Percentiles rank a stretch among this genome's conserved stretches.
These are phyloP conservation scores for Verticillium isaacii DNA, from an alignment of 2,329 filamentous ascomycete genomes.

Conservation along the genomic window DNA sequence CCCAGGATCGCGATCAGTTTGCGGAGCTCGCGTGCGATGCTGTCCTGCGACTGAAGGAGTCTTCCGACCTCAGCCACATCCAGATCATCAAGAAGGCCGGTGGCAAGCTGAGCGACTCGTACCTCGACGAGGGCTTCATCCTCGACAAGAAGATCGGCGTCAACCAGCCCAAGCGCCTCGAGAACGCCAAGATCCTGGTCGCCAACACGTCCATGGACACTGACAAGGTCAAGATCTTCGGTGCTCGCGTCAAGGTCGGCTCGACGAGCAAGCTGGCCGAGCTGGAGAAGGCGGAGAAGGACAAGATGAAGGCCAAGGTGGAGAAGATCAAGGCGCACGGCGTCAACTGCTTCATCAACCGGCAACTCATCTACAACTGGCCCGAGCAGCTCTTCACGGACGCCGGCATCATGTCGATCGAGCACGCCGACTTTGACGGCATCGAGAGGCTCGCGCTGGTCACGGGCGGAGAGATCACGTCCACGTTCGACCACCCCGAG, in stretches of 20 bases:
- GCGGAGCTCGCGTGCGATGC: conserved; percentile 85
- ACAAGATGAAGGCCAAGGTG: conserved; percentile 99
- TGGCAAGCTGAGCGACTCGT: conserved; percentile 95
- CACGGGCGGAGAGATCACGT: conserved; percentile 94
- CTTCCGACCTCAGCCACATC: conserved; percentile 92
- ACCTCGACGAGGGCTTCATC: conserved; percentile 97
- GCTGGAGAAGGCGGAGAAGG: conserved; percentile 93
- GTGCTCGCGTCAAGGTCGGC: conserved; percentile 91
- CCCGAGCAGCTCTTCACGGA: conserved; percentile 98
- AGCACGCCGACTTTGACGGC: conserved; percentile 98
- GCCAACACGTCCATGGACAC: conserved; percentile 99
- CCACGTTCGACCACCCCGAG: conserved; percentile 96
- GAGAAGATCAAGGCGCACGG: conserved; percentile 98
- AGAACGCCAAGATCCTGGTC: conserved; percentile 97
- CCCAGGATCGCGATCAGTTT: conserved; percentile 91
- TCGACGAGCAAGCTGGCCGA: conserved; percentile 97
- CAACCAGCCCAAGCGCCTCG: conserved; percentile 94
- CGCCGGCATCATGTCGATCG: conserved; percentile 95
- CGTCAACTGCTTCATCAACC: conserved; percentile 99
- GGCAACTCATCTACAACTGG: conserved; percentile 99
- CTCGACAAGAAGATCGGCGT: conserved; percentile 98
- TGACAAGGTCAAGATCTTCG: conserved; percentile 99
- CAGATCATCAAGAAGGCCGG: conserved; percentile 99
- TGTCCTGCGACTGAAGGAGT: conserved; percentile 82
- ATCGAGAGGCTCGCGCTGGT: conserved; percentile 93